These are phyloP conservation scores for Alisma plantagoaquatica DNA, from an alignment of 106 monocot species.

Conservation along the genomic window DNA sequence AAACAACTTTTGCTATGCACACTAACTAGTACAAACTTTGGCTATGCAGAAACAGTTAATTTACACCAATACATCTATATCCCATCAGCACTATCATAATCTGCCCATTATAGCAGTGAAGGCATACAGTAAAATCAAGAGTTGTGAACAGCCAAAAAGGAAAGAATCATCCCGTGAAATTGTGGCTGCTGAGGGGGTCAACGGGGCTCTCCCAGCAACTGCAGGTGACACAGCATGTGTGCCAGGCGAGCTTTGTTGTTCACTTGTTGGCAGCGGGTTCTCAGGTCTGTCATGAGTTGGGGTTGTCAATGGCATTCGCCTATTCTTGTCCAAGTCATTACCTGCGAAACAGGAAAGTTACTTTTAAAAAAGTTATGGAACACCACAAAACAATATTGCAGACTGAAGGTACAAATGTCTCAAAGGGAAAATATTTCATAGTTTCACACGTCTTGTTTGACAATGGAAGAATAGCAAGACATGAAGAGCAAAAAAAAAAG, in stretches of 20 bases:
- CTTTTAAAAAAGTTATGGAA: neutral
- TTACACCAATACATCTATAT: no score
- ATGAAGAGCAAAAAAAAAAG: neutral
- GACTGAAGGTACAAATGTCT: no score
- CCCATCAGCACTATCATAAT: no score
- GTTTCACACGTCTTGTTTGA: neutral
- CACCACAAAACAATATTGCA: neutral
- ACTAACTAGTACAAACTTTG: no score
- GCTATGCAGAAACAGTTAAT: no score
- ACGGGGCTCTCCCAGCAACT: conserved; percentile 60
- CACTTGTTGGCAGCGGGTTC: conserved; percentile 63
- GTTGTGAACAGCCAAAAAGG: no score
- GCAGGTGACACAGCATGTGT: conserved; percentile 60
- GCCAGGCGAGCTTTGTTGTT: conserved; percentile 52
- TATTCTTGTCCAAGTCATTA: conserved; percentile 46
- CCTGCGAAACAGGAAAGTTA: conserved; percentile 26
- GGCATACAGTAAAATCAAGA: no score
- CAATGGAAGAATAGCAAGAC: neutral
- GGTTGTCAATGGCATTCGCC: conserved; percentile 36
- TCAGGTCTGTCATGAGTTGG: conserved; percentile 35
- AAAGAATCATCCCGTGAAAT: no score
- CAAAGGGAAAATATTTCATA: neutral
- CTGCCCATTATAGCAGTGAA: no score
- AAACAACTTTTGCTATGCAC: no score
- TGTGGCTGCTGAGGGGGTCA: conserved; percentile 16